Percentiles rank a stretch among this genome's conserved stretches.
Conservation (phyloP, 108 stramenopile species). For the Bacterosira constricta region DNA sequence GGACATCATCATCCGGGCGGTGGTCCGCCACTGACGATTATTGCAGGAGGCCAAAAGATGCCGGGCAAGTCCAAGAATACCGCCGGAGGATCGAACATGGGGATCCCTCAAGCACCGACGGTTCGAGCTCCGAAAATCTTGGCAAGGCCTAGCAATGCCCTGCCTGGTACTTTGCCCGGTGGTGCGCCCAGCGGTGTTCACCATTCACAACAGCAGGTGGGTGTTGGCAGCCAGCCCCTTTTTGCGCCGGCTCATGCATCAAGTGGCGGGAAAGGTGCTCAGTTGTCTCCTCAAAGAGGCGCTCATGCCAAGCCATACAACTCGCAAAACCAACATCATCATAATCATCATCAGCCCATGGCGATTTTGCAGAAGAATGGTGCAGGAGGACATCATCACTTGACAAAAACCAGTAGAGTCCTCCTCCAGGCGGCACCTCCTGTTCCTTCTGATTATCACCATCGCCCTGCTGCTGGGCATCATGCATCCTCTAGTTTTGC, state of each 20-base stretch:
- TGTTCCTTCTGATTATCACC: too few species aligned
- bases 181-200: neutral
- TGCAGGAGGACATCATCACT: neutral
- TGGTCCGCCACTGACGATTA: conserved; percentile 43
- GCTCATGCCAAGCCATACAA: neutral
- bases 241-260: conserved; percentile 13
- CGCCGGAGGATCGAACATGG: conserved; percentile 44
- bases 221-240: conserved; percentile 34
- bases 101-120: conserved; percentile 43
- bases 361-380: conserved; percentile 22
- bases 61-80: conserved; percentile 1
- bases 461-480: neutral
- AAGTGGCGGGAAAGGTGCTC: neutral
- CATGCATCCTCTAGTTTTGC: neutral
- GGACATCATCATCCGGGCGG: conserved; percentile 6
- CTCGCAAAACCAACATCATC: neutral
- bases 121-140: conserved; percentile 46
- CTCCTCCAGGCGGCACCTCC: conserved; percentile 1
- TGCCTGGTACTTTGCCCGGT: neutral
- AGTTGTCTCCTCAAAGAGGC: neutral
- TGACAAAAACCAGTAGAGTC: neutral
- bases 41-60: conserved; percentile 28
- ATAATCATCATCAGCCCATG: conserved; percentile 5
- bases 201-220: conserved; percentile 1
- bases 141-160: conserved; percentile 25